Evolutionary conservation across 306 rosid genomes (phyloP).

Genomic region (Pterocarpus macrocarpus): DNA sequence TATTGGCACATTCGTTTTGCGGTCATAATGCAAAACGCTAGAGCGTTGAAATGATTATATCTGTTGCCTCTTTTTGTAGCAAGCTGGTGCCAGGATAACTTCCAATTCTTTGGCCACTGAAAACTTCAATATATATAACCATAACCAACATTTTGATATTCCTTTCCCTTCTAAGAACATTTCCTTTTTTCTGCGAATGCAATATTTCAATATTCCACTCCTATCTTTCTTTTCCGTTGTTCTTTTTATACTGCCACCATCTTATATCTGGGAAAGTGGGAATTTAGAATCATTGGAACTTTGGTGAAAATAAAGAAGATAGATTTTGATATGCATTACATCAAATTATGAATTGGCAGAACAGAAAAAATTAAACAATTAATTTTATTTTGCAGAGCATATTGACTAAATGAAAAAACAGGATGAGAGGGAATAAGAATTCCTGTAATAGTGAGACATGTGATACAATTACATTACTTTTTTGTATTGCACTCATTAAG

Average conservation of each 20-base stretch:
- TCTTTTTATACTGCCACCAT: background rate
- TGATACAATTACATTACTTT: slow-evolving; percentile 3
- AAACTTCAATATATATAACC: background rate
- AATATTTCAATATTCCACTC: background rate
- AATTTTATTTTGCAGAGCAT: background rate
- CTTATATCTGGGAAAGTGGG: background rate
- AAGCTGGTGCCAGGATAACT: background rate
- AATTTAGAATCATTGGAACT: slow-evolving; percentile 16
- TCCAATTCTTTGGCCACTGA: background rate
- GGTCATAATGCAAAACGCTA: no score
- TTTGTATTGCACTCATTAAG: background rate
- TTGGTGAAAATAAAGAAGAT: background rate
- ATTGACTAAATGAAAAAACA: background rate
- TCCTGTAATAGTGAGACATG: background rate
- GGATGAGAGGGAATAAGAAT: background rate
- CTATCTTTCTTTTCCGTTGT: background rate
- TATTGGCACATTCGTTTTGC: no score
- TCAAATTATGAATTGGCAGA: background rate
- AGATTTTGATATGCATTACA: background rate
- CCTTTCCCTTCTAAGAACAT: no score
- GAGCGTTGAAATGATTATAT: no score
- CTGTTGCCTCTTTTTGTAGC: no score
- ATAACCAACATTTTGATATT: no score
- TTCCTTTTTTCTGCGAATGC: no score
- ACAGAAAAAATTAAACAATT: background rate